Conservation (phyloP, 192 early-diverging fungal species). For the Neocallimastix lanati region DNA sequence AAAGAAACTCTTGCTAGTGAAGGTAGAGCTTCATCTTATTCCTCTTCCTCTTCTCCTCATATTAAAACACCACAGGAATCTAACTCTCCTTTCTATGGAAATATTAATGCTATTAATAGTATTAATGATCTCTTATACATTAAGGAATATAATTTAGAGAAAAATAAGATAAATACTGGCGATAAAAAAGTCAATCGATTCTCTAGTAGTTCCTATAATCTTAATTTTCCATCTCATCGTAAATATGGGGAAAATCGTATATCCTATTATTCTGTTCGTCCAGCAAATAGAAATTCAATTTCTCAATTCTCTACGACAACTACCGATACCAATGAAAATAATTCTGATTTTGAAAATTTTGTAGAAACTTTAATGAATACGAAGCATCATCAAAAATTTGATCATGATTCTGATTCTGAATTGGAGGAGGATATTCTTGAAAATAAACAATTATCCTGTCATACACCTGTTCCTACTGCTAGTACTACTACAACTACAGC, state of each 20-base stretch:
- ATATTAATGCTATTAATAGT: not conserved
- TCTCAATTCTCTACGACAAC: not conserved
- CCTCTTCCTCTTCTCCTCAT: too few species aligned
- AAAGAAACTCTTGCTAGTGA: too few species aligned
- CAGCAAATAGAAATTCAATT: not conserved
- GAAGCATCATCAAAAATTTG: not conserved
- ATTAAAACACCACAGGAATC: too few species aligned
- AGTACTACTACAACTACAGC: too few species aligned
- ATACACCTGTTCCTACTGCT: too few species aligned
- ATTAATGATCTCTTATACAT: not conserved
- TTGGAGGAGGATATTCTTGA: too few species aligned
- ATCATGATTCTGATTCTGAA: not conserved
- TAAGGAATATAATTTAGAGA: not conserved
- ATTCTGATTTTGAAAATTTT: not conserved
- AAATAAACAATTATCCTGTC: too few species aligned
- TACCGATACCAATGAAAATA: not conserved
- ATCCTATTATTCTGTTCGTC: not conserved
- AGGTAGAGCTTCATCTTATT: too few species aligned
- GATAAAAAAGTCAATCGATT: not conserved
- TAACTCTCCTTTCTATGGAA: too few species aligned
- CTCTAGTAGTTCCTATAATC: not conserved
- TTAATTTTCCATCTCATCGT: not conserved
- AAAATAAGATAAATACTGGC: not conserved
- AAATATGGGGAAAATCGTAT: not conserved
- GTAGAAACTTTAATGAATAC: not conserved